Percentiles rank a stretch among this genome's conserved stretches.
Conservation (phyloP, 495 filamentous ascomycete genomes). For the Penicillium nucicola region DNA sequence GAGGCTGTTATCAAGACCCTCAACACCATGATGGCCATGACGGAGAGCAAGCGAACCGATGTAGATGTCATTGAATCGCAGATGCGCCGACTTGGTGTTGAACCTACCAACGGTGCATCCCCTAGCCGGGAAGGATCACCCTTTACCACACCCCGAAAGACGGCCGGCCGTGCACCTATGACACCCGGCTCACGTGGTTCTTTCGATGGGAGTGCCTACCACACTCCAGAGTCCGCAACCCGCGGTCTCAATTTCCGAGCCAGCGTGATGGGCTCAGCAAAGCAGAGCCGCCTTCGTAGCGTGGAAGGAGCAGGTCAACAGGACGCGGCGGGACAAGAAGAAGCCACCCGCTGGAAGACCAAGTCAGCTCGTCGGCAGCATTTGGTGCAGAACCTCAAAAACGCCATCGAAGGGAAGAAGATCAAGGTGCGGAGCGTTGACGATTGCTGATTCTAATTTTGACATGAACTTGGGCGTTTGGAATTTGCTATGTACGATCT, state of each 20-base stretch:
- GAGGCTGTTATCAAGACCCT: conserved; percentile 92
- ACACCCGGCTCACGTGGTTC: conserved; percentile 42
- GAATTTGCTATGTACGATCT: background rate
- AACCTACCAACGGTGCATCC: conserved; percentile 42
- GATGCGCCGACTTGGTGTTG: conserved; percentile 66
- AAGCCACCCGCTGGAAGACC: conserved; percentile 56
- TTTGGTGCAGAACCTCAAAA: conserved; percentile 44
- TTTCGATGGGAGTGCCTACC: conserved; percentile 45
- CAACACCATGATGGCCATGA: conserved; percentile 86
- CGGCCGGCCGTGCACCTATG: conserved; percentile 29
- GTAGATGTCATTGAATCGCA: conserved; percentile 86
- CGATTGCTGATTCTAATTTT: conserved; percentile 16
- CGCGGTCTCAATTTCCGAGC: conserved; percentile 37
- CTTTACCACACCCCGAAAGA: conserved; percentile 56
- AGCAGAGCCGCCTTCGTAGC: conserved; percentile 41
- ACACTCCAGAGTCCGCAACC: conserved; percentile 53
- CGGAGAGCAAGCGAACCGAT: conserved; percentile 80
- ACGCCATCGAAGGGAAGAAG: conserved; percentile 37
- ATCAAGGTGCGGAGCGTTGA: conserved; percentile 34
- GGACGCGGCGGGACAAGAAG: conserved; percentile 43
- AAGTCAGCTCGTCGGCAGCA: conserved; percentile 54
- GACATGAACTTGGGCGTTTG: background rate
- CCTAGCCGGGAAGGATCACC: conserved; percentile 58
- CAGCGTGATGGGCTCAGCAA: conserved; percentile 47
- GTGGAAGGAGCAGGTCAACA: conserved; percentile 32